Evolutionary conservation across 2,329 filamentous ascomycete species (phyloP).

Genomic region (Albifimbria verrucaria): DNA sequence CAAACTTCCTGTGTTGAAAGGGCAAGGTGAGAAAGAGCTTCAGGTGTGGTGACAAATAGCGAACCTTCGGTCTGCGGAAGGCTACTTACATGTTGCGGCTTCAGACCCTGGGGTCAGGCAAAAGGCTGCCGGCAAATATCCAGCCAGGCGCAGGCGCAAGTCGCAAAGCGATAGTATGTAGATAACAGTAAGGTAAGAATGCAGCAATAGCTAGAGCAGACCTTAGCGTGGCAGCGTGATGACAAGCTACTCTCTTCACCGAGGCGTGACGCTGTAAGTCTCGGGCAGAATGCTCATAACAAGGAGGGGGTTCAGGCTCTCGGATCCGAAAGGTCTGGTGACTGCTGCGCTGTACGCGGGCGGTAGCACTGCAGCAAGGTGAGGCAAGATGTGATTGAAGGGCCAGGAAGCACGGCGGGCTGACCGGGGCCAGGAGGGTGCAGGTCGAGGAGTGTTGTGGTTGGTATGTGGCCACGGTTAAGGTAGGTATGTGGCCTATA

Average conservation of each 20-base stretch:
- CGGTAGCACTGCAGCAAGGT: neutral
- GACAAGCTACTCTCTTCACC: neutral
- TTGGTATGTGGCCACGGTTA: neutral
- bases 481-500: neutral
- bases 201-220: neutral
- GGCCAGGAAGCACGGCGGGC: neutral
- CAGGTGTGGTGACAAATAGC: slow-evolving; percentile 7
- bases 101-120: slow-evolving; percentile 16
- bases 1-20: slow-evolving; percentile 83
- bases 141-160: slow-evolving; percentile 8
- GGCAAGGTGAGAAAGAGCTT: slow-evolving; percentile 1
- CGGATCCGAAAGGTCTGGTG: neutral
- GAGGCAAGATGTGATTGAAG: neutral
- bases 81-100: slow-evolving; percentile 32
- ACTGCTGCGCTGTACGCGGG: neutral
- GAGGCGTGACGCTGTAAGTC: slow-evolving; percentile 1
- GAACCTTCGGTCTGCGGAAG: slow-evolving; percentile 4
- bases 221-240: neutral
- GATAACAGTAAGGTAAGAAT: neutral
- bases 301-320: neutral
- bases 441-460: neutral
- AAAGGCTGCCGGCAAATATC: neutral
- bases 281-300: neutral
- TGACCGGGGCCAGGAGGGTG: neutral
- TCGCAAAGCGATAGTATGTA: neutral